Evolutionary conservation across 768 basidiomycete species (phyloP).

Genomic region (Ramaria sp.): DNA sequence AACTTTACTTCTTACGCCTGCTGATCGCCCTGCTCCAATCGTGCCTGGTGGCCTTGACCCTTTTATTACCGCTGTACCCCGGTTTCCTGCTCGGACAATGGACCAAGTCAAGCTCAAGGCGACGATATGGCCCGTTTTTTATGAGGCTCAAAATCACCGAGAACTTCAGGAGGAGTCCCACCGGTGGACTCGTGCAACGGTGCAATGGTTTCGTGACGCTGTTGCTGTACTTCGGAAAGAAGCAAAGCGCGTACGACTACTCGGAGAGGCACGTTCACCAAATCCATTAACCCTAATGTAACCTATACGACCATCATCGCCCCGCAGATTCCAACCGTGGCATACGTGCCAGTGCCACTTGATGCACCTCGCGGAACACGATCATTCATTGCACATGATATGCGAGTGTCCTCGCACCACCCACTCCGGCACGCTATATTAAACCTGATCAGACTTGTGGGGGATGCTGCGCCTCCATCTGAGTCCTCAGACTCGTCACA

Average conservation of each 20-base stretch:
- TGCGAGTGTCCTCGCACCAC: slow-evolving; percentile 53
- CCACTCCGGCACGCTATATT: slow-evolving; percentile 81
- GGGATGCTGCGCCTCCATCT: slow-evolving; percentile 34
- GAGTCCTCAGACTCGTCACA: neutral
- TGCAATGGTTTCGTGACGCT: slow-evolving; percentile 69
- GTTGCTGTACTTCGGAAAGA: slow-evolving; percentile 41
- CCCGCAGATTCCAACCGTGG: slow-evolving; percentile 62
- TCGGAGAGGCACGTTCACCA: slow-evolving; percentile 48
- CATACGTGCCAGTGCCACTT: slow-evolving; percentile 52
- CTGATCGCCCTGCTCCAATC: slow-evolving; percentile 25
- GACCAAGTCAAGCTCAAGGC: slow-evolving; percentile 57
- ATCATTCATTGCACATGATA: slow-evolving; percentile 56
- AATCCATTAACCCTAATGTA: neutral
- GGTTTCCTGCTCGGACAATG: slow-evolving; percentile 53
- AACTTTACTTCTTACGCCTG: slow-evolving; percentile 9
- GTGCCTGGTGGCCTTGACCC: slow-evolving; percentile 46
- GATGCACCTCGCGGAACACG: slow-evolving; percentile 19
- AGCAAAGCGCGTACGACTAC: slow-evolving; percentile 33
- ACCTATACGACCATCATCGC: slow-evolving; percentile 1
- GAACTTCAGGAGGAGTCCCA: slow-evolving; percentile 35
- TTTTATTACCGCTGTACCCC: slow-evolving; percentile 53
- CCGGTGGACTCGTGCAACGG: slow-evolving; percentile 53
- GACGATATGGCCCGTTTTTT: slow-evolving; percentile 79
- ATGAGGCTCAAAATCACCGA: slow-evolving; percentile 56
- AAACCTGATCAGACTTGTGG: slow-evolving; percentile 60